Conservation (phyloP, 768 basidiomycete genomes). For the Collybia mongolica region DNA sequence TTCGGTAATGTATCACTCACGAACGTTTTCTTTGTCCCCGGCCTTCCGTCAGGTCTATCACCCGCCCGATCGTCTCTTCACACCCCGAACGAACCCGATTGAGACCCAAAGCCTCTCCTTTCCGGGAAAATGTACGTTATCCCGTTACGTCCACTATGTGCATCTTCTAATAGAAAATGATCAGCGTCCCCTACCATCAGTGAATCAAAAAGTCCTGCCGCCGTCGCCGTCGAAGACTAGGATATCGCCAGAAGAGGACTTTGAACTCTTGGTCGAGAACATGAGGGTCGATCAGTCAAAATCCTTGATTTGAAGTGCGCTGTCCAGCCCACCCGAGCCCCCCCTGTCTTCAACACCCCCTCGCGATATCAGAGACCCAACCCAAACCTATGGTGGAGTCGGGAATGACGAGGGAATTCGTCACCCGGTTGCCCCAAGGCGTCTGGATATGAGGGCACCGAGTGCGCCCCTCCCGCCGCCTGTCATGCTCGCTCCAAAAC, state of each 20-base stretch:
- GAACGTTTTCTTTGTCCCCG: slow-evolving; percentile 33
- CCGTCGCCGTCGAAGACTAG: slow-evolving; percentile 18
- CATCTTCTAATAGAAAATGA: neutral
- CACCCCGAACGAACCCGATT: slow-evolving; percentile 2
- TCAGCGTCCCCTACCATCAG: slow-evolving; percentile 16
- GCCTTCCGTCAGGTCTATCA: slow-evolving; percentile 22
- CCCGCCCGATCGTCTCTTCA: slow-evolving; percentile 13
- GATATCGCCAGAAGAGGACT: slow-evolving; percentile 13
- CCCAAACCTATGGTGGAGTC: no score
- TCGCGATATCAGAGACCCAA: neutral
- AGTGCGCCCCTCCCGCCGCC: slow-evolving; percentile 8
- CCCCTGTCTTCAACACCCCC: no score
- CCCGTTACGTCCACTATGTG: neutral
- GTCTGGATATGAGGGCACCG: neutral
- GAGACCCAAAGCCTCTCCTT: neutral
- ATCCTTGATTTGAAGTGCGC: no score
- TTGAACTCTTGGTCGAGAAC: slow-evolving; percentile 18
- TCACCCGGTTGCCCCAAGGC: neutral
- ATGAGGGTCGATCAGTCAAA: neutral
- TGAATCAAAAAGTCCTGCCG: slow-evolving; percentile 21
- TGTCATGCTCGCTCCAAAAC: slow-evolving; percentile 12
- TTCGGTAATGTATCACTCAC: slow-evolving; percentile 46
- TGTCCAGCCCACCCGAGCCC: no score
- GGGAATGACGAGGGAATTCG: neutral
- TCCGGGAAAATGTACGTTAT: no score